Evolutionary conservation across 169 alveolate genomes (phyloP), one percentile per base, ranked within the genome.

Genomic region (Eimeria tenella): DNA sequence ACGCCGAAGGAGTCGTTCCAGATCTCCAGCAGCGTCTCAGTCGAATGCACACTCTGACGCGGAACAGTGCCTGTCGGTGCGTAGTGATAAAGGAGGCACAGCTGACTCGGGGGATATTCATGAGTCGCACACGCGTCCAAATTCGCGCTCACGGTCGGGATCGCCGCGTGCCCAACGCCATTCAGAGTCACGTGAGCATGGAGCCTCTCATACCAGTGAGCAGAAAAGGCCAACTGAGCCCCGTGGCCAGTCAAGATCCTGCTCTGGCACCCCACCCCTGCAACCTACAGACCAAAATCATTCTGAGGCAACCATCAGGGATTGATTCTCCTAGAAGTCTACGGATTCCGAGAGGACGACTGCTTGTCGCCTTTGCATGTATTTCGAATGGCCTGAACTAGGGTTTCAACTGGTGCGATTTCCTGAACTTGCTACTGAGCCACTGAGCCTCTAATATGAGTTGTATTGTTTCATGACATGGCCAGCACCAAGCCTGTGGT

Each of bases 81-180:
- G 84, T 74, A 74, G 84, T 31, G 84, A 74, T 31, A 74, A 74
- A 60, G 84, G 13, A 74, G 84, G 49, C 84, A 74, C 84, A 50
- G 62, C 84, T 5, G 84, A 74, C 52, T 74, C 84, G n/a, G 52
- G 84, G 62, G 84, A 74, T 5, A 74, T 60, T 74, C 84, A 74
- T 74, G 84, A 74, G n/a, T 74, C 84, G 7, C 84, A 74, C 25
- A 74, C 84, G n/a, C 84, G 84, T 60, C 84, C 84, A 50, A 74
- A 74, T 74, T 74, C 84, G 9, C 84, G 84, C 52, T 74, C 84
- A 15, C 63, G 63, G 60, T 74, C 84, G 15, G n/a, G 19, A 49
- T 74, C 84, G 63, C 84, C 63, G 62, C 63, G 84, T 31, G 63
- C 63, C 42, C 52, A 56, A 19, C 52, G 63, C 15, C 63, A 56